Percentiles rank a stretch among this genome's conserved stretches.
These are phyloP conservation scores for Cryphonectria parasitica DNA, from an alignment of 2,329 filamentous ascomycete genomes.

Conservation along the genomic window DNA sequence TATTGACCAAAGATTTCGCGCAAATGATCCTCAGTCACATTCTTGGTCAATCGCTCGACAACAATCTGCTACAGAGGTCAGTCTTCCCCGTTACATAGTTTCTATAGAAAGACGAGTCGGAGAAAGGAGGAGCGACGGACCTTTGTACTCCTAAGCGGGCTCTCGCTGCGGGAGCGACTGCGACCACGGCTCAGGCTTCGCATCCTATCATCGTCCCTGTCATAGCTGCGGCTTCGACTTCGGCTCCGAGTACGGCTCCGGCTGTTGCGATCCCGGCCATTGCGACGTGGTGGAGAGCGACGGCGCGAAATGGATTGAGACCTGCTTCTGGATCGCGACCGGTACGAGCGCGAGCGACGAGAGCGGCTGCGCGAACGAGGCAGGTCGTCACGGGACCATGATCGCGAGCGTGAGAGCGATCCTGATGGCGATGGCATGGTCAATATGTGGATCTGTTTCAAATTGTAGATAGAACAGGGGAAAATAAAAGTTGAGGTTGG, in stretches of 20 bases:
- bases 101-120: not conserved
- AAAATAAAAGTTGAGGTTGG: not conserved
- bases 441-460: not conserved
- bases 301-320: slow-evolving; percentile 29
- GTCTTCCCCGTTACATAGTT: slow-evolving; percentile 6
- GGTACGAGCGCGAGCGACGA: slow-evolving; percentile 25
- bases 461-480: not conserved
- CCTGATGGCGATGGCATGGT: slow-evolving; percentile 31
- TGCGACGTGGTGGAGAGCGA: slow-evolving; percentile 42
- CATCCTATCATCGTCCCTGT: slow-evolving; percentile 40
- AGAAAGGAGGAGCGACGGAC: slow-evolving; percentile 39
- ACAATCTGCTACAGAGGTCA: slow-evolving; percentile 68
- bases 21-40: slow-evolving; percentile 86
- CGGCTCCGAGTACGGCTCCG: slow-evolving; percentile 5
- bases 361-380: slow-evolving; percentile 22
- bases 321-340: slow-evolving; percentile 28
- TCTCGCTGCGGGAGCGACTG: slow-evolving; percentile 43
- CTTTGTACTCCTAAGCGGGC: slow-evolving; percentile 55
- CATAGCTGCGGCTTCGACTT: slow-evolving; percentile 36
- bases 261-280: slow-evolving; percentile 41
- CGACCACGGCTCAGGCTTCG: slow-evolving; percentile 42
- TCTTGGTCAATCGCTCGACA: slow-evolving; percentile 93
- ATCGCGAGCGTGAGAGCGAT: slow-evolving; percentile 27
- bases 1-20: slow-evolving; percentile 91
- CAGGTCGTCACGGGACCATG: slow-evolving; percentile 25